These are phyloP conservation scores for Pelargonium fulgidum DNA, from an alignment of 441 rosid species.

Conservation along the genomic window DNA sequence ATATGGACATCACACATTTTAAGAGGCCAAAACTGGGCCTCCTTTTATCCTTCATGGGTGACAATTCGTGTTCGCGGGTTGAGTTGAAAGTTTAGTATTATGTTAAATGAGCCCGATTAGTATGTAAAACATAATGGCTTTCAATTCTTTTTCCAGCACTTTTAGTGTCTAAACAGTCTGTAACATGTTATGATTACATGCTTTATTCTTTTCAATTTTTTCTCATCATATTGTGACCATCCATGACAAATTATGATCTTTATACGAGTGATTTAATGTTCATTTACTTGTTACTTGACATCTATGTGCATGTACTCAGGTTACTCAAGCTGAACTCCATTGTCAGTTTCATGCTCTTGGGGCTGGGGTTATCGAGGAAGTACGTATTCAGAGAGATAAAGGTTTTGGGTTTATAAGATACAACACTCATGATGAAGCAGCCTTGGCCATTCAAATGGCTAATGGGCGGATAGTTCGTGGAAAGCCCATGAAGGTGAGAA, in stretches of 20 bases:
- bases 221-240: neutral
- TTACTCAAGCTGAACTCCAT: slow-evolving; percentile 37
- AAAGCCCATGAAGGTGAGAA: slow-evolving; percentile 24
- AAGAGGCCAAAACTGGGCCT: no score
- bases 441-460: slow-evolving; percentile 39
- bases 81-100: no score
- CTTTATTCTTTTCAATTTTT: no score
- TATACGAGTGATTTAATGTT: neutral
- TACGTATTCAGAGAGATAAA: slow-evolving; percentile 42
- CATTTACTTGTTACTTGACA: neutral
- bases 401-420: slow-evolving; percentile 47
- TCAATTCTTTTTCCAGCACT: no score
- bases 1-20: no score
- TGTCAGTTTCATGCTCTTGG: slow-evolving; percentile 41
- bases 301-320: slow-evolving; percentile 22
- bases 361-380: slow-evolving; percentile 42
- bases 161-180: no score
- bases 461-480: slow-evolving; percentile 21
- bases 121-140: no score
- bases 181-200: no score
- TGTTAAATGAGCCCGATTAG: no score
- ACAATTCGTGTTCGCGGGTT: no score
- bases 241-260: neutral
- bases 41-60: no score
- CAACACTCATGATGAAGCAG: slow-evolving; percentile 38